Evolutionary conservation across 2,329 filamentous ascomycete species (phyloP), one percentile per base, ranked within the genome.

Genomic region (Rhexocercosporidium sp.): DNA sequence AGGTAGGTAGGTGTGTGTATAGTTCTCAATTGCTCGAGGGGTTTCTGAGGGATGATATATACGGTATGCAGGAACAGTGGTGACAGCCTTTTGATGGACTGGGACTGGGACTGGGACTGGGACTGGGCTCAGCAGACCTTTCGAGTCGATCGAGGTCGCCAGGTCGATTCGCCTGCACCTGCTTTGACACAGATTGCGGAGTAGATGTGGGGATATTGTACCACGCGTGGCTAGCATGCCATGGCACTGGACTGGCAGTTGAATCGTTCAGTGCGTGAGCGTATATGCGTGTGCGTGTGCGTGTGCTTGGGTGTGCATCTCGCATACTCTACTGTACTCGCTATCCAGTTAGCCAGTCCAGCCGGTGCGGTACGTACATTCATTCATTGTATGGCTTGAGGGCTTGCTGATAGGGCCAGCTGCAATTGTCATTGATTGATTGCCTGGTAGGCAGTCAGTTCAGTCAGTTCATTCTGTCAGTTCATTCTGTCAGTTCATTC

Each of bases 171-270:
- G n/a, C n/a, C 18, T 20, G n/a, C n/a, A 47, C 9, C 44, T 47
- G 22, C n/a, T 20, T 53, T 53, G 57, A 56, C 34, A 64, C 60
- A 49, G 61, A 67, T 62, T 65, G 62, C 65, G 67, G 65, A 67
- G 61, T 54, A 62, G 41, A 37, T 59, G 56, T 66, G 67, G 64
- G 67, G 67, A 54, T 53, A 44, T n/a, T 4, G 39, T n/a, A 65
- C 65, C 62, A 44, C 51, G 64, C 60, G 54, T 69, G 66, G 66
- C 66, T 65, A 65, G 61, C 22, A 57, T n/a, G 39, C 27, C 25
- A 57, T 47, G 44, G 44, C n/a, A 47, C 39, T 18, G n/a, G 41
- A 46, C 31, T 39, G 20, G 51, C n/a, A 34, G 27, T 25, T 57
- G 53, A 37, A 37, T 39, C 34, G 53, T 6, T 2, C 34, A 22